Evolutionary conservation across 352 stramenopile species (phyloP), one percentile per base, ranked within the genome.

Genomic region (Globisporangium echinulatum): DNA sequence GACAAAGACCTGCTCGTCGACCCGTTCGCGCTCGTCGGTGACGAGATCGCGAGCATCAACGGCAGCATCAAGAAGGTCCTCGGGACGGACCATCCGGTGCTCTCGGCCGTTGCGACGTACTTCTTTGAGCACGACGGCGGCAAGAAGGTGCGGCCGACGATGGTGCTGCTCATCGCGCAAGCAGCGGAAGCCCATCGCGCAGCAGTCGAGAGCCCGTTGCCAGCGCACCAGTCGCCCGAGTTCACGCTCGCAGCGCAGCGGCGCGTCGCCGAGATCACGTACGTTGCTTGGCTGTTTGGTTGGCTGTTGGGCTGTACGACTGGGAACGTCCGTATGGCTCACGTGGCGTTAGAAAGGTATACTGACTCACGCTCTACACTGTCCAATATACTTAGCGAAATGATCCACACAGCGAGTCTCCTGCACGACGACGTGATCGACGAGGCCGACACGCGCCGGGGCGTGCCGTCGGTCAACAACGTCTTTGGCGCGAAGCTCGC

Each of bases 351-450:
- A 33, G 25, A 33, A 33, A 33, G 25, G 25, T 33, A 33, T 33
- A 3, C 25, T 33, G 25, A 3, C 25, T 33, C 25, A 33, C 25
- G 25, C 25, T 33, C 25, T 33, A 33, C 25, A 33, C 25, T 33
- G 25, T 33, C 25, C 25, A 33, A 33, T 33, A 33, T 1, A 33
- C 25, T 33, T 25, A 68, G 83, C 39, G 97, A 99, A 82, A 98
- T 99, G 91, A 99, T 99, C 75, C 97, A 99, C 80, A 99, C 97
- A 19, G 96, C 97, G 56, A 98, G 87, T 71, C 66, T 99, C 46
- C 97, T 99, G 69, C 97, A 99, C 71, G 97, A 99, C 78, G 97
- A 99, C 70, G 97, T 99, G 54, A 99, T 99, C 68, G 97, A 99
- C 69, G 90, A 97, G 61, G 90, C 96, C 14, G 96, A 98, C 64